Evolutionary conservation across 2,329 filamentous ascomycete species (phyloP).

Genomic region (Cryphonectria radicalis): DNA sequence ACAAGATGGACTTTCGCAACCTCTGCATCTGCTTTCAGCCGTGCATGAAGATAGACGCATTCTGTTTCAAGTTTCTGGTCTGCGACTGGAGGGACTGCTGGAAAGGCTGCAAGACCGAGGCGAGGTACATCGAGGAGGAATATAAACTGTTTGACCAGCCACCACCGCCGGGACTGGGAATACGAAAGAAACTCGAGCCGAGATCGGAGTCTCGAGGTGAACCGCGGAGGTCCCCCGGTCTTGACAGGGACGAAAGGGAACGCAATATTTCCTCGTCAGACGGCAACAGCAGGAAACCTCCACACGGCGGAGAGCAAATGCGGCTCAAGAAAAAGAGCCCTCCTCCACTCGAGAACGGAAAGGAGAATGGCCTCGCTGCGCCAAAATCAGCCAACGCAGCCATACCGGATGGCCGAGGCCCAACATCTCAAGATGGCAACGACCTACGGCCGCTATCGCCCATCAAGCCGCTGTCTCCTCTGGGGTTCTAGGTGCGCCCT

Average conservation of each 20-base stretch:
- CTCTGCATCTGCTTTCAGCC: constrained; percentile 97
- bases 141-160: constrained; percentile 64
- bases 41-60: constrained; percentile 93
- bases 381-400: constrained; percentile 42
- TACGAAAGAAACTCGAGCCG: constrained; percentile 25
- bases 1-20: constrained; percentile 98
- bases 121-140: constrained; percentile 74
- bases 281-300: constrained; percentile 60
- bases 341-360: constrained; percentile 44
- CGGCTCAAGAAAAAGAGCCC: constrained; percentile 50
- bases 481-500: constrained; percentile 53
- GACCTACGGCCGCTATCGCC: constrained; percentile 64
- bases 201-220: constrained; percentile 24
- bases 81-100: constrained; percentile 96
- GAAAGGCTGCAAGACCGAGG: constrained; percentile 93
- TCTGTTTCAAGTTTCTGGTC: constrained; percentile 93
- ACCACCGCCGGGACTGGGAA: constrained; percentile 54
- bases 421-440: constrained; percentile 33
- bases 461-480: constrained; percentile 67
- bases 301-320: constrained; percentile 38
- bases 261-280: constrained; percentile 67
- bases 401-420: constrained; percentile 39
- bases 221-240: constrained; percentile 20
- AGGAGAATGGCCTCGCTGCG: constrained; percentile 21
- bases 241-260: constrained; percentile 41